Evolutionary conservation across 1,284 basidiomycete genomes (phyloP).

Genomic region (Earliella scabrosa): DNA sequence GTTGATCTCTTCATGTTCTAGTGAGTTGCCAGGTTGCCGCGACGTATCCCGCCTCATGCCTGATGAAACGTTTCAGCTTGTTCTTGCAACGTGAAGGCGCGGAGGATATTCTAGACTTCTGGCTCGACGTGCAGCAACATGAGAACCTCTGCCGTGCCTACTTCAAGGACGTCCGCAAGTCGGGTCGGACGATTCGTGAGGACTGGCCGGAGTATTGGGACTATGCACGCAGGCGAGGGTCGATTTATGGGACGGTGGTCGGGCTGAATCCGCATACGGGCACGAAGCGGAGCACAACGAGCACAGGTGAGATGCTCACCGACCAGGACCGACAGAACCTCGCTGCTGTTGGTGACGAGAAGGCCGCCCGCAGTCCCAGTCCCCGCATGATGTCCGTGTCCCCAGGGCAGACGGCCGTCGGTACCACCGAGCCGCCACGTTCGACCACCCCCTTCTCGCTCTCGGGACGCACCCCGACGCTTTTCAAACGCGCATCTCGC

Average conservation of each 20-base stretch:
- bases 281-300: constrained; percentile 76
- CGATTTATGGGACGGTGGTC: constrained; percentile 90
- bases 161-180: constrained; percentile 97
- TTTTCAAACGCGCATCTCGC: constrained; percentile 79
- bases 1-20: constrained; percentile 99
- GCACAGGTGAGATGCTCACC: constrained; percentile 66
- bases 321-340: constrained; percentile 71
- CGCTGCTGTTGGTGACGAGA: constrained; percentile 53
- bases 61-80: constrained; percentile 50
- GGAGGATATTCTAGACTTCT: constrained; percentile 97
- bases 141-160: constrained; percentile 98
- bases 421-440: constrained; percentile 49
- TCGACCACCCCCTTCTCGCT: constrained; percentile 82
- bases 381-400: constrained; percentile 50
- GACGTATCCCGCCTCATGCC: constrained; percentile 10
- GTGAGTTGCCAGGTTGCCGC: constrained; percentile 52
- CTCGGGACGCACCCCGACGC: constrained; percentile 69
- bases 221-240: constrained; percentile 84
- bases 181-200: constrained; percentile 87
- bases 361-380: constrained; percentile 52
- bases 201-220: constrained; percentile 99
- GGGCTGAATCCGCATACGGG: constrained; percentile 62
- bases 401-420: constrained; percentile 42
- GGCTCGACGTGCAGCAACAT: constrained; percentile 99
- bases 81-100: constrained; percentile 93